Evolutionary conservation across 2,329 filamentous ascomycete genomes (phyloP), one percentile per base, ranked within the genome.

Genomic region (Venturia effusa): DNA sequence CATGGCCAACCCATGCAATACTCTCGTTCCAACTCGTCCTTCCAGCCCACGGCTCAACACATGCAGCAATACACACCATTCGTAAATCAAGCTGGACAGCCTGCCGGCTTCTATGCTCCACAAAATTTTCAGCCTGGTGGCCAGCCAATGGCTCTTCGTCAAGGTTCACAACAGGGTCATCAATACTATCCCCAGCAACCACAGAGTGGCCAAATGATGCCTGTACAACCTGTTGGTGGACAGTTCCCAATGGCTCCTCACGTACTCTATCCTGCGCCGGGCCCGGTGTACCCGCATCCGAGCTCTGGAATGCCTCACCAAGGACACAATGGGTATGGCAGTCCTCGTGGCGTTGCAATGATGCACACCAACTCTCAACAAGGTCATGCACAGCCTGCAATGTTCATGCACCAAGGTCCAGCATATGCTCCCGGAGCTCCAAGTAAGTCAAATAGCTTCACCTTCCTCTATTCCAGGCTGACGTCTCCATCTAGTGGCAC

Each of bases 361-460:
- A 89, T 88, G 70, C 92, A 92, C 68, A 91, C 96, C 77, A 90
- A 90, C 64, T 97, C 92, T 34, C 93, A 97, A 71, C 92, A 96
- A 74, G 92, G 92, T 48, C 91, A 95, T 72, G 80, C 80, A 24
- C 63, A 37, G 19, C 45, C 63, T 19, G 30, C 34, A 6, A 43
- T 64, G 27, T 57, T 32, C 30, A 57, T 57, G 51, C 17, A n/a
- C 1, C 62, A 61, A 59, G 43, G 34, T 10, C 30, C 39, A 5
- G 17, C 91, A 72, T 92, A 88, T 74, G 88, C 88, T 68, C 88
- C 89, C 68, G 83, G 84, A 67, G 85, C 83, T 69, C 87, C 89
- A 74, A 88, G 88, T 90, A 85, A 83, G 88, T 87, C 15, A 8
- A 41, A 7, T 39, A 17, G 27, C 5, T 41, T 19, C 61, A 34